These are phyloP conservation scores for Solanum neorickii DNA, from an alignment of 257 asterid species.

Conservation along the genomic window DNA sequence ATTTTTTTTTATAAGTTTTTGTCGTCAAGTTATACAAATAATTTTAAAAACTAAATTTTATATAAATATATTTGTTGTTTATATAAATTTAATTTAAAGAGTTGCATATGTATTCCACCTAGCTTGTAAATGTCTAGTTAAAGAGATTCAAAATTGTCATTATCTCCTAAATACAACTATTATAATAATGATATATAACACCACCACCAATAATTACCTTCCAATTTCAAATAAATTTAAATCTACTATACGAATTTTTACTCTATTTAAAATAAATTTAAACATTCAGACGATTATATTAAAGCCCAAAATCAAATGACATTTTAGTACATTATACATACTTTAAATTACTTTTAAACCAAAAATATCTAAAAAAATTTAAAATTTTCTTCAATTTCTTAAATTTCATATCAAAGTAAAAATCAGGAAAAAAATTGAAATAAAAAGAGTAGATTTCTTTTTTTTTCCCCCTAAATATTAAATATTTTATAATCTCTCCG, in stretches of 20 bases:
- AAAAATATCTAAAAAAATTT: too few species aligned
- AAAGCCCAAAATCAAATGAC: too few species aligned
- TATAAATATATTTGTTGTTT: background rate
- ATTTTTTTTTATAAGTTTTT: background rate
- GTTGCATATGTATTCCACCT: background rate
- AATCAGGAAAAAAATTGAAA: too few species aligned
- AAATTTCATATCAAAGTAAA: too few species aligned
- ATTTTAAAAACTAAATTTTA: background rate
- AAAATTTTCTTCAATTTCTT: too few species aligned
- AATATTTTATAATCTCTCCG: background rate
- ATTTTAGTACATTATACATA: too few species aligned
- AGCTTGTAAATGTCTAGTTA: background rate
- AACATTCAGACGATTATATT: background rate
- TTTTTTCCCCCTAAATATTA: too few species aligned
- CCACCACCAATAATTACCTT: background rate
- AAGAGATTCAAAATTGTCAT: background rate
- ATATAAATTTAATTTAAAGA: background rate
- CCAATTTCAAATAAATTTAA: background rate
- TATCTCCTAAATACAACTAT: too few species aligned
- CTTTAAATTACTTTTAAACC: too few species aligned
- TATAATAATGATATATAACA: too few species aligned
- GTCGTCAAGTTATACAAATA: background rate
- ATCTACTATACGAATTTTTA: background rate
- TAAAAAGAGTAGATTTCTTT: too few species aligned
- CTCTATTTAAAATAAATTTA: background rate